Percentiles rank a stretch among this genome's conserved stretches.
These are phyloP conservation scores for Epichloe baconii DNA, from an alignment of 2,329 filamentous ascomycete species.

Conservation along the genomic window DNA sequence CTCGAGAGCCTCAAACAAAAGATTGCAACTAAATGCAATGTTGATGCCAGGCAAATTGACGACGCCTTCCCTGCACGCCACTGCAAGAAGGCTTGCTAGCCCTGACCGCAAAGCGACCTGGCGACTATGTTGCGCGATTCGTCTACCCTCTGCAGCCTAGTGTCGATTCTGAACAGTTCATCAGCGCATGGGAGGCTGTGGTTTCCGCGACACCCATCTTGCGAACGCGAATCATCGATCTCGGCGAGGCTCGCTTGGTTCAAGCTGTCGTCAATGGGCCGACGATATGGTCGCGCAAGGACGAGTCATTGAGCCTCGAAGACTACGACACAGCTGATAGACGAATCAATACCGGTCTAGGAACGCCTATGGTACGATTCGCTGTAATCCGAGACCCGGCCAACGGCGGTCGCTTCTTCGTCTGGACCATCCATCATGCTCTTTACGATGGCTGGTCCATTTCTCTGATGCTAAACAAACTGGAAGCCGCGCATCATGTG, in stretches of 20 bases:
- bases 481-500: constrained; percentile 24
- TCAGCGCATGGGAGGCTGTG: constrained; percentile 25
- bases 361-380: constrained; percentile 2
- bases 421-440: constrained; percentile 36
- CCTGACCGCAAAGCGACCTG: constrained; percentile 28
- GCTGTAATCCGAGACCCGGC: constrained; percentile 6
- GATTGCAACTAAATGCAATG: background rate
- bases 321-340: constrained; percentile 25
- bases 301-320: constrained; percentile 7
- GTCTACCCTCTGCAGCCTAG: constrained; percentile 23
- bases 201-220: constrained; percentile 24
- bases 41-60: constrained; percentile 17
- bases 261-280: constrained; percentile 15
- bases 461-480: constrained; percentile 29
- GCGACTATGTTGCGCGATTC: constrained; percentile 33
- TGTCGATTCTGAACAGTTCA: constrained; percentile 15
- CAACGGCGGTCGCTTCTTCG: background rate
- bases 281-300: constrained; percentile 9
- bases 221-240: constrained; percentile 29
- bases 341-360: constrained; percentile 27
- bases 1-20: background rate
- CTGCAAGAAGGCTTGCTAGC: constrained; percentile 38
- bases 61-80: constrained; percentile 37
- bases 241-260: constrained; percentile 24
- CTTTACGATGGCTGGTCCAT: constrained; percentile 41